Percentiles rank a stretch among this genome's conserved stretches.
Conservation (phyloP, 345 rosid species). For the Ailanthus altissimus region DNA sequence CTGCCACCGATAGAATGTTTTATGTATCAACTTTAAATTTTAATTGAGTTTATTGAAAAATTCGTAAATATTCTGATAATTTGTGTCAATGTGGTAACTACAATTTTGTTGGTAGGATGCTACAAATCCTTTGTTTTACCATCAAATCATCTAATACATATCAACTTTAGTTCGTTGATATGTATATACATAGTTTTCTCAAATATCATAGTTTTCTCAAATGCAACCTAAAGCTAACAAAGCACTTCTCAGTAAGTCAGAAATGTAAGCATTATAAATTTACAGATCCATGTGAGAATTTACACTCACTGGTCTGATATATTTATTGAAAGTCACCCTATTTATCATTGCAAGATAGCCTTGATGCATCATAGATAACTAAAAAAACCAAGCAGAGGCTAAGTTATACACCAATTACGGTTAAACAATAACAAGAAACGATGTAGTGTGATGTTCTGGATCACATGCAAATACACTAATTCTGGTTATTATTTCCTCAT, state of each 20-base stretch:
- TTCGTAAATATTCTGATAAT: not conserved
- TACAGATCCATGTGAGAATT: too few species aligned
- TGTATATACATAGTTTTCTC: too few species aligned
- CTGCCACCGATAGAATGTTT: not conserved
- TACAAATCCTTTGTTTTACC: too few species aligned
- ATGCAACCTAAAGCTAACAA: too few species aligned
- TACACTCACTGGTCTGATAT: too few species aligned
- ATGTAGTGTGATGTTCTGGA: not conserved
- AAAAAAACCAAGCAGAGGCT: not conserved
- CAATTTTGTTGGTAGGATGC: not conserved
- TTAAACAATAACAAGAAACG: not conserved
- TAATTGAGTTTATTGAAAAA: not conserved
- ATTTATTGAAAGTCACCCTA: too few species aligned
- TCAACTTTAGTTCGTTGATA: too few species aligned
- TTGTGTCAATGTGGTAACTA: not conserved
- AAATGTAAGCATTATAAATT: too few species aligned
- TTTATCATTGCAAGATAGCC: too few species aligned
- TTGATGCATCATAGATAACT: not conserved
- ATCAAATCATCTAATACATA: too few species aligned
- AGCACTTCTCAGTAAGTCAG: too few species aligned
- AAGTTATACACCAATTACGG: not conserved
- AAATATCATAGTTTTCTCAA: too few species aligned
- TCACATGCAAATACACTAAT: not conserved
- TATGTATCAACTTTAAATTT: not conserved
- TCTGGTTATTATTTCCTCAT: not conserved